phyloP scores from a whole-genome alignment of 805 yeast species.

The Saccharomyces paradoxus region DNA sequence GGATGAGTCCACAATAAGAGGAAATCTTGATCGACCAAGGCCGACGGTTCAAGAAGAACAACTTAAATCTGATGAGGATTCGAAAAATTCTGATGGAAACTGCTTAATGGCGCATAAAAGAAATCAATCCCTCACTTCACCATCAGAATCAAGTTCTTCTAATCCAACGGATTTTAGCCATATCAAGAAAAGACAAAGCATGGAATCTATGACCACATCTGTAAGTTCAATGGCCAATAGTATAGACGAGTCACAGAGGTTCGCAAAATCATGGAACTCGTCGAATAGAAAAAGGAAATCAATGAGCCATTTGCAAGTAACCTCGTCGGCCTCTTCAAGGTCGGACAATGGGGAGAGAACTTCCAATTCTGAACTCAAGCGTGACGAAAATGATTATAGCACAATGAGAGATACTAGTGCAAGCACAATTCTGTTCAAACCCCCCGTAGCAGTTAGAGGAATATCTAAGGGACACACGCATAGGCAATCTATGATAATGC shows the following conservation, averaged over 20 bases:
- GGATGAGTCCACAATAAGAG: neutral
- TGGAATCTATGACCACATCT: slow-evolving; percentile 29
- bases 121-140: slow-evolving; percentile 12
- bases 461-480: slow-evolving; percentile 5
- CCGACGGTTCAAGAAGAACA: neutral
- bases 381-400: neutral
- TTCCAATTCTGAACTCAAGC: neutral
- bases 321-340: neutral
- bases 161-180: slow-evolving; percentile 30
- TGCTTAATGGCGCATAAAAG: neutral
- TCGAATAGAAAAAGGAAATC: slow-evolving; percentile 28
- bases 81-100: neutral
- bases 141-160: slow-evolving; percentile 22
- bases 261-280: slow-evolving; percentile 32
- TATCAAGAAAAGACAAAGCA: slow-evolving; percentile 20
- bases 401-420: slow-evolving; percentile 15
- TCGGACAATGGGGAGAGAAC: neutral
- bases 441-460: neutral
- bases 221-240: slow-evolving; percentile 28
- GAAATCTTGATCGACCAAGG: neutral
- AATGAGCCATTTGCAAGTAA: slow-evolving; percentile 15
- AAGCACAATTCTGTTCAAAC: slow-evolving; percentile 4
- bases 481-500: slow-evolving; percentile 27
- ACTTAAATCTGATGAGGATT: neutral
- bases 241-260: slow-evolving; percentile 28